Evolutionary conservation across 2,329 filamentous ascomycete genomes (phyloP).

Genomic region (Aureobasidium sp.): DNA sequence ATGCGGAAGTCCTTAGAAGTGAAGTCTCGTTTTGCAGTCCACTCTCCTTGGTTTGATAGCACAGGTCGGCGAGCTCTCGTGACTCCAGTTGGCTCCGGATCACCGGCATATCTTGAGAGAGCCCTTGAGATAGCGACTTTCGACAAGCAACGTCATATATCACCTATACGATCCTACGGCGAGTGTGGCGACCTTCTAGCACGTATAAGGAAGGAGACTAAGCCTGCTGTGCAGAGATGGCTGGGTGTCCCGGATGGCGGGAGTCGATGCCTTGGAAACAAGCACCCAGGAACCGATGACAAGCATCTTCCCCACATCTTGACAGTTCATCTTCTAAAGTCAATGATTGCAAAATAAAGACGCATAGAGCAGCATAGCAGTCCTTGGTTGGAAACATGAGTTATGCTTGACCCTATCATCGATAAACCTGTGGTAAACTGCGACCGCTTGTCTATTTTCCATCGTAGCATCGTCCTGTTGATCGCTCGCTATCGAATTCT

Average conservation of each 20-base stretch:
- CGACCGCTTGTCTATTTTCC: too few relatives aligned
- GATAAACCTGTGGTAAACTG: too few relatives aligned
- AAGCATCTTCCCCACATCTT: slow-evolving; percentile 6
- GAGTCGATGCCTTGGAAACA: not conserved
- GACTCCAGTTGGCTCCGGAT: too few relatives aligned
- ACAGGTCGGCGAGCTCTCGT: too few relatives aligned
- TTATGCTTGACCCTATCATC: too few relatives aligned
- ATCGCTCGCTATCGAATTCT: not conserved
- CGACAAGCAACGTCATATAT: not conserved
- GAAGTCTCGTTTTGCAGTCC: too few relatives aligned
- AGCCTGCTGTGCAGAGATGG: not conserved
- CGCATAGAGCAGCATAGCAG: not conserved
- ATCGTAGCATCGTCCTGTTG: too few relatives aligned
- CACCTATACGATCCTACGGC: not conserved
- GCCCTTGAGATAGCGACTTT: not conserved
- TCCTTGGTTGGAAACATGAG: not conserved
- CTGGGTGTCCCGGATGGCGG: not conserved
- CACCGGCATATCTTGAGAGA: not conserved
- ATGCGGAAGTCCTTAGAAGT: too few relatives aligned
- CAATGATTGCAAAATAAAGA: not conserved
- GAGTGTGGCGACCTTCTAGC: not conserved
- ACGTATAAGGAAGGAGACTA: not conserved
- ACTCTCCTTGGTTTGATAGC: too few relatives aligned
- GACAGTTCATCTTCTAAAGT: not conserved
- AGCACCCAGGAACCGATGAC: not conserved